phyloP scores from a whole-genome alignment of 2,329 filamentous ascomycete species.

The Fusarium nisikadoi region DNA sequence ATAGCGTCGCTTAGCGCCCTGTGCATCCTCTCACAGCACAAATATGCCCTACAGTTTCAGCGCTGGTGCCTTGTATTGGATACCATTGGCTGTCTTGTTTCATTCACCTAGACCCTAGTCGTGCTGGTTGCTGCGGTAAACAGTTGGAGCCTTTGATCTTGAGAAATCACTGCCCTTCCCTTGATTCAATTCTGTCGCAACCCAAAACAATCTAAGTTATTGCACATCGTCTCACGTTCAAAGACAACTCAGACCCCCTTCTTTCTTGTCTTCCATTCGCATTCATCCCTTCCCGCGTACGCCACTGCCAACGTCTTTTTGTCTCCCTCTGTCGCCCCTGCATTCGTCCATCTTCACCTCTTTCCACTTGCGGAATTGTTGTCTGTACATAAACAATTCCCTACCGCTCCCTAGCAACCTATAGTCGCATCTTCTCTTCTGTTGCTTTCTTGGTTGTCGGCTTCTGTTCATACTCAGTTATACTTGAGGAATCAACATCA shows the following conservation, averaged over 20 bases:
- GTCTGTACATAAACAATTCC: conserved; percentile 27
- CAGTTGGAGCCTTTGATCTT: conserved; percentile 35
- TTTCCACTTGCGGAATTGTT: conserved; percentile 39
- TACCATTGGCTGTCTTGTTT: conserved; percentile 36
- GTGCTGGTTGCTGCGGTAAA: conserved; percentile 49
- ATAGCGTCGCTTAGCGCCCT: conserved; percentile 23
- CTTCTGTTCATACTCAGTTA: conserved; percentile 6
- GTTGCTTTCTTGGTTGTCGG: conserved; percentile 12
- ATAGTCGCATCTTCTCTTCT: background rate
- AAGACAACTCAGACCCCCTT: conserved; percentile 7
- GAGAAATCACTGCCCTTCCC: conserved; percentile 22
- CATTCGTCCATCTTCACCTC: conserved; percentile 29
- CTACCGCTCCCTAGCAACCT: conserved; percentile 12
- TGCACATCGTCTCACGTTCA: conserved; percentile 8
- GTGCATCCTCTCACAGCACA: conserved; percentile 18
- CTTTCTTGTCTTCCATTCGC: background rate
- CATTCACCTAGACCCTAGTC: conserved; percentile 21
- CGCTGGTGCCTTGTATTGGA: conserved; percentile 2
- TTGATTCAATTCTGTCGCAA: conserved; percentile 17
- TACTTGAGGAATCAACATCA: conserved; percentile 4
- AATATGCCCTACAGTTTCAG: conserved; percentile 38
- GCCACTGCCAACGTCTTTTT: conserved; percentile 12
- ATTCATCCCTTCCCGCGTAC: conserved; percentile 11
- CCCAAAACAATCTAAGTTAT: conserved; percentile 31
- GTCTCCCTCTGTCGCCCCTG: conserved; percentile 20